Conservation (phyloP, 495 filamentous ascomycete species). For the Neurospora africana region DNA sequence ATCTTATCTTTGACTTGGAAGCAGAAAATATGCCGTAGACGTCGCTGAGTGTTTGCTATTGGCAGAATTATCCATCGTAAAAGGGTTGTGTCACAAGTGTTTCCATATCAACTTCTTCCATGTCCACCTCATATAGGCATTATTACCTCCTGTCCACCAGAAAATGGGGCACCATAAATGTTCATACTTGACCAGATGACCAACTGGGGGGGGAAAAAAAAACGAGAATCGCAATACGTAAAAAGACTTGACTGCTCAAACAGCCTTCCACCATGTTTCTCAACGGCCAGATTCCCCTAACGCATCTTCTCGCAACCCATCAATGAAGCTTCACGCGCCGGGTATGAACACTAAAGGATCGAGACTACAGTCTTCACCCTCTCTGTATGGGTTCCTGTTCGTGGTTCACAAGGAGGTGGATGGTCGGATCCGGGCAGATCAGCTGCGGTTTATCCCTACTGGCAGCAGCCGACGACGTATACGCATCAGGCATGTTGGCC, state of each 20-base stretch:
- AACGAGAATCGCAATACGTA: background rate
- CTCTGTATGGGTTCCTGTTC: background rate
- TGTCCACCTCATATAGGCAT: background rate
- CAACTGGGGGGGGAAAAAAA: background rate
- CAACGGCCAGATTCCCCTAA: background rate
- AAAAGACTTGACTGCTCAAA: background rate
- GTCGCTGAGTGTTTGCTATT: background rate
- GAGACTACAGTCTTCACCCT: background rate
- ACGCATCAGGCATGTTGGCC: slow-evolving; percentile 33
- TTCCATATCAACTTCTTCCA: background rate
- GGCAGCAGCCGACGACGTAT: slow-evolving; percentile 8
- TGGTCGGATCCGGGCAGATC: slow-evolving; percentile 10
- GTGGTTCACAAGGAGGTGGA: slow-evolving; percentile 4
- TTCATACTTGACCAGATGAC: background rate
- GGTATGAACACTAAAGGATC: background rate
- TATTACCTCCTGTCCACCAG: background rate
- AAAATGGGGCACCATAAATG: background rate
- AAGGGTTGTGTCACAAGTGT: background rate
- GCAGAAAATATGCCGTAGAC: background rate
- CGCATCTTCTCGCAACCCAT: background rate
- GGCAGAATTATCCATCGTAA: background rate
- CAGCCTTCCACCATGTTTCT: background rate
- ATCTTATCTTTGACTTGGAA: background rate
- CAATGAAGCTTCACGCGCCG: background rate
- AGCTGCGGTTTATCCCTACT: slow-evolving; percentile 2